Percentiles rank a stretch among this genome's conserved stretches.
These are phyloP conservation scores for Plenodomus biglobosus DNA, from an alignment of 2,329 filamentous ascomycete species.

Conservation along the genomic window DNA sequence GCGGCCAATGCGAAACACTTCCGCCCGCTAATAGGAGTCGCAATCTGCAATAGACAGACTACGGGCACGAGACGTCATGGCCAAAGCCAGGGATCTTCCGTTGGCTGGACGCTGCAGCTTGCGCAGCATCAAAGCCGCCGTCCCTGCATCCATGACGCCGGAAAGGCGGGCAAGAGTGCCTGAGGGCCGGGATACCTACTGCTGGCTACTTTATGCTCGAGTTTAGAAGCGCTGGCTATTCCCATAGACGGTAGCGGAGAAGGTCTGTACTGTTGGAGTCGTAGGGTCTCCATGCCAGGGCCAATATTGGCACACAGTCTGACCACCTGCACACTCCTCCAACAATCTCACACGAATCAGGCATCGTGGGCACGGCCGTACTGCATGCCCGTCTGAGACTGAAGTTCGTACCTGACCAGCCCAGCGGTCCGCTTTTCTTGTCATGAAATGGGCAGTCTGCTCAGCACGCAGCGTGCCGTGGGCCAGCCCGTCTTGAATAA, in stretches of 20 bases:
- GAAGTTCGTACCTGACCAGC: background rate
- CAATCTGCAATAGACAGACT: background rate
- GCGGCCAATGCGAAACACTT: background rate
- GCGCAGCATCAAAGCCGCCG: too few species aligned
- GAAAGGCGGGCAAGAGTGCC: background rate
- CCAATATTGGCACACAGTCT: conserved; percentile 1
- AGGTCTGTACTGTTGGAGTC: too few species aligned
- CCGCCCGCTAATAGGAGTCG: background rate
- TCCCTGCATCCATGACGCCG: too few species aligned
- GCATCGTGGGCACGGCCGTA: conserved; percentile 1
- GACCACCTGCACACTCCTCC: conserved; percentile 2
- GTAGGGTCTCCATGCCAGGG: background rate
- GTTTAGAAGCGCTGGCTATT: too few species aligned
- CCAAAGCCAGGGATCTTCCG: too few species aligned
- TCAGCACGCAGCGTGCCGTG: too few species aligned
- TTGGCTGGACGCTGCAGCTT: too few species aligned
- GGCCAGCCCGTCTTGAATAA: too few species aligned
- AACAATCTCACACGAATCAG: conserved; percentile 16
- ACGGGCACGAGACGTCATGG: background rate
- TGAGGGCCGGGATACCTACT: too few species aligned
- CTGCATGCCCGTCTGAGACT: background rate
- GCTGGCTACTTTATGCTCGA: too few species aligned
- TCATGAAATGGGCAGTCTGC: background rate
- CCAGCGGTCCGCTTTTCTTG: background rate
- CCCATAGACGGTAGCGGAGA: too few species aligned